Evolutionary conservation across 495 filamentous ascomycete genomes (phyloP).

Genomic region (Hyaloscypha hepaticicola): DNA sequence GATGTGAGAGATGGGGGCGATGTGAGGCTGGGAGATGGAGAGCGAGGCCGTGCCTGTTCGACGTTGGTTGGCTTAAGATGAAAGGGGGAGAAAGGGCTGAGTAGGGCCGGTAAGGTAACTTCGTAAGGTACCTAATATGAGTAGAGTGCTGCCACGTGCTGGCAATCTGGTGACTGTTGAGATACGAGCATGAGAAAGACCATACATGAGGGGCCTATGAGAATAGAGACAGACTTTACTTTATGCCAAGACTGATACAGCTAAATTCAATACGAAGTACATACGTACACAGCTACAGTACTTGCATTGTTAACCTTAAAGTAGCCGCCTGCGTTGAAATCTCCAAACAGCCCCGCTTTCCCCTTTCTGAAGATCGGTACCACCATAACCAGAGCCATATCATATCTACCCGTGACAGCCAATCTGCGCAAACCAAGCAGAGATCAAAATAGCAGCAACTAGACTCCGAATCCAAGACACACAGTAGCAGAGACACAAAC

Average conservation of each 20-base stretch:
- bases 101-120: no score
- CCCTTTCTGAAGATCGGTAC: no score
- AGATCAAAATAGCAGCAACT: background rate
- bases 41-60: background rate
- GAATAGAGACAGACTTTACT: background rate
- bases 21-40: background rate
- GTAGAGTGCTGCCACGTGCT: background rate
- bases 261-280: no score
- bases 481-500: background rate
- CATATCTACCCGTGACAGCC: background rate
- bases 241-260: background rate
- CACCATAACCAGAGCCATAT: no score
- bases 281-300: no score
- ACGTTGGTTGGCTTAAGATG: background rate
- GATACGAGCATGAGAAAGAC: background rate
- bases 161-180: background rate
- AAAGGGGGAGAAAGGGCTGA: background rate
- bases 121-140: no score
- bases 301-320: no score
- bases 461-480: no score
- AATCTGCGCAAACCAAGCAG: background rate
- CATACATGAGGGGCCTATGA: background rate
- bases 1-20: background rate
- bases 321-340: no score
- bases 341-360: background rate